These are phyloP conservation scores for Odonthalia washingtoniensis DNA, from an alignment of 31 red algal species.

Conservation along the genomic window DNA sequence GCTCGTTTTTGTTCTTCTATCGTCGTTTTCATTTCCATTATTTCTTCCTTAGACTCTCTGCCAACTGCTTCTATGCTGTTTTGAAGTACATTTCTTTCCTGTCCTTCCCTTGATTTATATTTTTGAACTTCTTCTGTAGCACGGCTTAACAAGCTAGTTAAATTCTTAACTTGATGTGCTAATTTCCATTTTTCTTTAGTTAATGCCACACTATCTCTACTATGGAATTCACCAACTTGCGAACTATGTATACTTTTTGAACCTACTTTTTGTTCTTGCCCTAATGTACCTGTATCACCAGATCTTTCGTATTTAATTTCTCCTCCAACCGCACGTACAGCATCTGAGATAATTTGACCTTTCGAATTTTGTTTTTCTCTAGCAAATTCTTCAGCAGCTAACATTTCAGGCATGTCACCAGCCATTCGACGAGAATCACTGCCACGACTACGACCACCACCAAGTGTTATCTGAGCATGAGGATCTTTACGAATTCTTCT, in stretches of 20 bases:
- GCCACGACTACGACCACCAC: background rate
- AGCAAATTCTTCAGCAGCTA: background rate
- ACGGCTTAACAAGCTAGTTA: background rate
- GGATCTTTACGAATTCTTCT: background rate
- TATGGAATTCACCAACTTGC: background rate
- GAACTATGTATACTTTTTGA: background rate
- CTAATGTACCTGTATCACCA: background rate
- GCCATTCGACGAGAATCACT: background rate
- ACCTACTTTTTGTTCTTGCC: background rate
- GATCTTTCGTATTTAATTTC: background rate
- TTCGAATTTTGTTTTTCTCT: background rate
- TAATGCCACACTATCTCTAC: background rate
- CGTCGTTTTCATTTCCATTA: constrained; percentile 57
- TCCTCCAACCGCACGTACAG: background rate
- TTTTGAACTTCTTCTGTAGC: background rate
- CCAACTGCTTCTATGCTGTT: constrained; percentile 34
- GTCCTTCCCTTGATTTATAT: background rate
- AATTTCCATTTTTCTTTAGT: background rate
- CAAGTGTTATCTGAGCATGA: background rate
- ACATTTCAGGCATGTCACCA: background rate
- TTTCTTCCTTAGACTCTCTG: constrained; percentile 51
- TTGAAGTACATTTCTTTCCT: background rate
- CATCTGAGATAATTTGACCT: background rate
- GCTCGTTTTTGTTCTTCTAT: constrained; percentile 70
- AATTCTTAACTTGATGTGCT: background rate